Base-by-base conservation (phyloP, 495 filamentous ascomycete species). In the Emericellopsis terricola region DNA sequence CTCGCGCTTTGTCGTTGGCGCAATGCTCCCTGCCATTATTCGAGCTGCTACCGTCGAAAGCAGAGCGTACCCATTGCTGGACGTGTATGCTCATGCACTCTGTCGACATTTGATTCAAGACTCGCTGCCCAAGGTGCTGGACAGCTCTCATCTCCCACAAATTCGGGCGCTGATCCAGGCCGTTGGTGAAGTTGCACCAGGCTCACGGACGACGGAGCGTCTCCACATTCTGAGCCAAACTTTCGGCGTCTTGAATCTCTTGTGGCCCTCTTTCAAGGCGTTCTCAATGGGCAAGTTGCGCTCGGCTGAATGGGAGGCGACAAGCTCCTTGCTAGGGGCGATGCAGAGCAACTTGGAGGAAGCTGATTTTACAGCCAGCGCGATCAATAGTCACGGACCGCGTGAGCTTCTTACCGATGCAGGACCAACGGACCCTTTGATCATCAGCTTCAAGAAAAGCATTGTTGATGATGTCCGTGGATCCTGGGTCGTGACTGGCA, bases 21-120 rank as follows among this genome's bases (percentile, higher is more conserved):
- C 33, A 24, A 64, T 64, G 57, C 32, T 65, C 3, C 62, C 62
- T 13, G 50, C 57, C 24, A 47, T 60, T 2, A 43, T 63, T 15
- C 41, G 35, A 33, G 50, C 51, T 1, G 44, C 43, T 2, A 24
- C 40, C 6, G 31, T 38, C 16, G 33, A 23, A 1, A 15, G 32
- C 8, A 40, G 46, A 5, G 51, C 43, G 6, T 60, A 49, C 53
- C 33, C 53, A 17, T 38, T 65, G 28, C 32, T 65, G 7, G 46
- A 61, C 27, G 51, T 55, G 18, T 65, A 62, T 28, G 33, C 41
- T 5, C 38, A 34, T 2, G 56, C 58, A 17, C 17, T 15, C 6
- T 15, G 21, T 9, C 10, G 15, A 15, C 21, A 17, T 6, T 14
- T 35, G 1, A 10, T 4, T 9, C 20, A 23, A 1, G n/a, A 15